These are phyloP conservation scores for Xylariomycetidae sp. DNA, from an alignment of 2,329 filamentous ascomycete species.

Conservation along the genomic window DNA sequence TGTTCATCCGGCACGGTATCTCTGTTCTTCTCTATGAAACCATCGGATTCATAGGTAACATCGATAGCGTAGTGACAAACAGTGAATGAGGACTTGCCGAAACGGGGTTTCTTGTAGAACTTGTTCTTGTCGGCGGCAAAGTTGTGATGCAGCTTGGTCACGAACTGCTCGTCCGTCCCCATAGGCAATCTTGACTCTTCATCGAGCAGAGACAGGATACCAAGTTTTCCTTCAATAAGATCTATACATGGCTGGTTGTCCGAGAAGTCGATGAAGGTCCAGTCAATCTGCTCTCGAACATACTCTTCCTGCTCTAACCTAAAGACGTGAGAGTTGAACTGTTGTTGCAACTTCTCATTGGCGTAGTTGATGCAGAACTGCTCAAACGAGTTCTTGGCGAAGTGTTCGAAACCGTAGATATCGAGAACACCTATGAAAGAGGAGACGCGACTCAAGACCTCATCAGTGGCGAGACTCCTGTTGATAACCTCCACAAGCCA, in stretches of 20 bases:
- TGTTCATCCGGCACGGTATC: slow-evolving; percentile 98
- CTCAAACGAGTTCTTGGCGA: slow-evolving; percentile 99
- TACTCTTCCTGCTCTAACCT: slow-evolving; percentile 99
- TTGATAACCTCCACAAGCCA: slow-evolving; percentile 99
- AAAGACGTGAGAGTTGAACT: slow-evolving; percentile 99
- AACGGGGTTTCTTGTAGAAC: slow-evolving; percentile 98
- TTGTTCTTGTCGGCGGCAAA: slow-evolving; percentile 86
- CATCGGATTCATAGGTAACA: slow-evolving; percentile 97
- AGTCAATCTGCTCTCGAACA: slow-evolving; percentile 91
- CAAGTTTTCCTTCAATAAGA: slow-evolving; percentile 93
- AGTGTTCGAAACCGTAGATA: slow-evolving; percentile 99
- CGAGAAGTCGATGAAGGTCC: slow-evolving; percentile 99
- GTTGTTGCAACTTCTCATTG: slow-evolving; percentile 98
- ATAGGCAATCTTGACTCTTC: slow-evolving; percentile 96
- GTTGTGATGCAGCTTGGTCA: slow-evolving; percentile 92
- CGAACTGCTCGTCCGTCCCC: slow-evolving; percentile 95
- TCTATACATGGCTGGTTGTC: slow-evolving; percentile 99
- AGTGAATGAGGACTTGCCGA: slow-evolving; percentile 95
- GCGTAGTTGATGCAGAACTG: slow-evolving; percentile 99
- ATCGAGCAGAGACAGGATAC: slow-evolving; percentile 85
- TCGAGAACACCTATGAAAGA: slow-evolving; percentile 98
- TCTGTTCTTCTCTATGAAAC: slow-evolving; percentile 99
- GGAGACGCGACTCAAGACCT: slow-evolving; percentile 73
- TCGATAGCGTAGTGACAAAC: slow-evolving; percentile 98
- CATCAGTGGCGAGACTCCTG: slow-evolving; percentile 79